Evolutionary conservation across 202 grass and related monocot genomes (phyloP).

Genomic region (Dendrocalamus latiflorus): DNA sequence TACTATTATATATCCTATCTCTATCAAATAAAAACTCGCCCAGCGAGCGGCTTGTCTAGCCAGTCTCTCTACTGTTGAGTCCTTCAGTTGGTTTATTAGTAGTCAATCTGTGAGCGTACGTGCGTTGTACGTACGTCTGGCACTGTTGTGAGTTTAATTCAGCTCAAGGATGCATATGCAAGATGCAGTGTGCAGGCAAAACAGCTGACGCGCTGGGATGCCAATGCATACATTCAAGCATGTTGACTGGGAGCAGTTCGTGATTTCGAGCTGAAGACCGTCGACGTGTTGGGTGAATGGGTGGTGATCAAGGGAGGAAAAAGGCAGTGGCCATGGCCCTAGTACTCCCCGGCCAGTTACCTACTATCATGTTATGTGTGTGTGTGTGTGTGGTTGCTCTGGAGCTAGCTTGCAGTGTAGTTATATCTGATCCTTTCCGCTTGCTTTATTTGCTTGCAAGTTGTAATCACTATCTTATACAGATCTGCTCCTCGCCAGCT

Average conservation of each 20-base stretch:
- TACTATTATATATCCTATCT: not conserved
- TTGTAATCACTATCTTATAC: not conserved
- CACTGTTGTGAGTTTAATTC: slow-evolving; percentile 7
- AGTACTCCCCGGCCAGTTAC: not conserved
- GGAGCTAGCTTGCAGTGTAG: slow-evolving; percentile 34
- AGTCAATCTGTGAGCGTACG: not conserved
- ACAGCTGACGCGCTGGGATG: slow-evolving; percentile 7
- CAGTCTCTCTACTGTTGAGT: not conserved
- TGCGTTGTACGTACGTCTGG: not conserved
- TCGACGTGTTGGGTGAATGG: slow-evolving; percentile 8
- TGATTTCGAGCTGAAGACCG: not conserved
- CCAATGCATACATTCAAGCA: not conserved
- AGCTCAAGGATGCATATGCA: not conserved
- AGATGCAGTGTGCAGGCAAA: not conserved
- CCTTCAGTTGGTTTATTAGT: not conserved
- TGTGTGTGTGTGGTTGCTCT: slow-evolving; percentile 25
- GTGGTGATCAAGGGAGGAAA: not conserved
- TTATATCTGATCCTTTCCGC: not conserved
- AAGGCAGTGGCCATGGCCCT: slow-evolving; percentile 5
- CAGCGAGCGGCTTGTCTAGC: not conserved
- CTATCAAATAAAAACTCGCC: slow-evolving; percentile 29
- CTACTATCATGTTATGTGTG: not conserved
- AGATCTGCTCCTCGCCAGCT: not conserved
- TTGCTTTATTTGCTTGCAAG: not conserved
- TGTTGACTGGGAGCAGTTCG: slow-evolving; percentile 21